Percentiles rank a stretch among this genome's conserved stretches.
phyloP scores from a whole-genome alignment of 352 stramenopile genomes.

The Pythium grandisporangium region DNA sequence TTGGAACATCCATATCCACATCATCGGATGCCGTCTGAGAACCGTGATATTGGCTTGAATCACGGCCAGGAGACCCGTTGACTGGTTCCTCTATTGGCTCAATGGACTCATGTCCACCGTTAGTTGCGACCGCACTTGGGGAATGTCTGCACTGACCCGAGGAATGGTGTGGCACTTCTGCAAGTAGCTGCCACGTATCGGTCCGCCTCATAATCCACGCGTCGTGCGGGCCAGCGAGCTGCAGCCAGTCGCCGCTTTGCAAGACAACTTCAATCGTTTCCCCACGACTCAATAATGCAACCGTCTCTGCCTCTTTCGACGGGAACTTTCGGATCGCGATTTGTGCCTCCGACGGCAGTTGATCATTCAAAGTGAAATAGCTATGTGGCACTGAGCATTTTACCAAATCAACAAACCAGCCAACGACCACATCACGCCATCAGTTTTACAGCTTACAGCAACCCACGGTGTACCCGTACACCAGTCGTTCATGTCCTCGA shows the following conservation, averaged over 20 bases:
- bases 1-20: too few species aligned
- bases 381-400: constrained; percentile 30
- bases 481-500: too few species aligned
- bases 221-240: constrained; percentile 17
- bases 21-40: too few species aligned
- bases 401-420: too few species aligned
- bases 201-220: constrained; percentile 70
- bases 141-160: too few species aligned
- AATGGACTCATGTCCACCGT: too few species aligned
- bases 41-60: too few species aligned
- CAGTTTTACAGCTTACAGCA: constrained; percentile 8
- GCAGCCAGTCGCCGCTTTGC: constrained; percentile 41
- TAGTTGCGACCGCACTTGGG: too few species aligned
- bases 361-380: constrained; percentile 49
- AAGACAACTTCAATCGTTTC: constrained; percentile 46
- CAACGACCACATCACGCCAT: not conserved
- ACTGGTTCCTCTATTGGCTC: too few species aligned
- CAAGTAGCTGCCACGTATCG: constrained; percentile 33
- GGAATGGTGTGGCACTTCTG: constrained; percentile 18
- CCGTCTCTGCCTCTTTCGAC: constrained; percentile 44
- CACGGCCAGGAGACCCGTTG: too few species aligned
- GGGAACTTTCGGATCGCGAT: constrained; percentile 57
- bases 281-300: constrained; percentile 37
- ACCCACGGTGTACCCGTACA: not conserved
- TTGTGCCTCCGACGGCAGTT: constrained; percentile 45